phyloP scores from a whole-genome alignment of 306 rosid genomes.

The Rosa persica region DNA sequence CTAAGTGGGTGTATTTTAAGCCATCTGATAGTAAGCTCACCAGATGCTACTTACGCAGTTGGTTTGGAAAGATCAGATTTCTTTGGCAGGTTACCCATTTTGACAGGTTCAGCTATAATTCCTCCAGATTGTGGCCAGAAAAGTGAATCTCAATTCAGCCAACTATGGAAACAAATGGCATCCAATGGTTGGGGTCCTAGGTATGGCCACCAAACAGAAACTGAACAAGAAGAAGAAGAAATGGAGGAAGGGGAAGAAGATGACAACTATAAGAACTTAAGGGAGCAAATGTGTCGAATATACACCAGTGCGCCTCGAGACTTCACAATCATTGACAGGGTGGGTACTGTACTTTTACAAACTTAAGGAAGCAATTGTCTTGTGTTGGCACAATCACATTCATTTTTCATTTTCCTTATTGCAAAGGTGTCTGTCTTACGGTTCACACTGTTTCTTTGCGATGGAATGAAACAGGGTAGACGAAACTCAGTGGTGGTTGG shows the following conservation, averaged over 20 bases:
- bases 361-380: background rate
- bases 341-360: slow-evolving; percentile 18
- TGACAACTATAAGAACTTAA: slow-evolving; percentile 59
- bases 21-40: slow-evolving; percentile 82
- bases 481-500: slow-evolving; percentile 75
- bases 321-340: slow-evolving; percentile 81
- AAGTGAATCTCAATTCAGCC: slow-evolving; percentile 29
- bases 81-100: slow-evolving; percentile 44
- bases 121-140: slow-evolving; percentile 48
- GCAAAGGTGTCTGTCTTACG: background rate
- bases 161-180: slow-evolving; percentile 39
- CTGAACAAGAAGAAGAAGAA: slow-evolving; percentile 36
- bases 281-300: slow-evolving; percentile 52
- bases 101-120: slow-evolving; percentile 45
- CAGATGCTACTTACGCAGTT: slow-evolving; percentile 82
- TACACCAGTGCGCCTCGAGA: slow-evolving; percentile 70
- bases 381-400: background rate
- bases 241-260: slow-evolving; percentile 52
- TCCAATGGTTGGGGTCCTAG: slow-evolving; percentile 33
- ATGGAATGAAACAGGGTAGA: slow-evolving; percentile 61
- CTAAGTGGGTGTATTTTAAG: slow-evolving; percentile 61
- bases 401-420: background rate
- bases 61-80: slow-evolving; percentile 75
- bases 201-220: slow-evolving; percentile 29
- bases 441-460: background rate